Evolutionary conservation across 106 monocot genomes (phyloP), one percentile per base, ranked within the genome.

Genomic region (Posidonia australis): DNA sequence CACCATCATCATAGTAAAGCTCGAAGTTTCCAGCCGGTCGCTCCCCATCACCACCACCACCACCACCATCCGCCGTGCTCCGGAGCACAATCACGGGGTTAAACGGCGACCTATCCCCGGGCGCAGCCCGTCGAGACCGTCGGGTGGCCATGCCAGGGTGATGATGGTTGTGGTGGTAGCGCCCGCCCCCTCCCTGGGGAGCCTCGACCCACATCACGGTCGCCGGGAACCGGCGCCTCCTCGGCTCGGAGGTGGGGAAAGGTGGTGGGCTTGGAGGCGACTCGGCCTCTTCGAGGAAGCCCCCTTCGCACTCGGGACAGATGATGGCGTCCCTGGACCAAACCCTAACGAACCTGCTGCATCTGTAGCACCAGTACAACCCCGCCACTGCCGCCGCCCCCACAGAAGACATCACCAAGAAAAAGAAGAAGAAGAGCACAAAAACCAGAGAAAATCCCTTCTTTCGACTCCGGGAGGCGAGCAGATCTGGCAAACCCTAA

Each of bases 31-130:
- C 48, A 21, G 21, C 49, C 12, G 26, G 22, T n/a, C 69, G 17
- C 5, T 60, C 46, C 18, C 54, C 48, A 22, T 49, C 61, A 14
- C 48, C 66, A 12, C 45, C 69, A 5, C 46, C 54, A 12, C 42
- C 63, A 12, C 31, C 71, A 16, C 14, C 55, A 4, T 66, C 74
- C 14, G 58, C 26, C 13, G 55, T 58, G 32, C 42, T 44, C 24
- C 74, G 57, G 28, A 74, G 74, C 46, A 74, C 74, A 65, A 74
- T 74, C 28, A 74, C 66, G 16, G 74, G 74, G 46, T 74, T 74
- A 47, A 74, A 74, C 24, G 74, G 67, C 10, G 72, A 64, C 17
- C 72, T 52, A 36, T 72, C 71, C 5, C 71, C 71, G 31, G 16
- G 1, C 44, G 49, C 21, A 19, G 47, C 31, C 24, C 46, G 61